Percentiles rank a stretch among this genome's conserved stretches.
phyloP scores from a whole-genome alignment of 2,329 filamentous ascomycete species.

The Domatiomyces catenatus region DNA sequence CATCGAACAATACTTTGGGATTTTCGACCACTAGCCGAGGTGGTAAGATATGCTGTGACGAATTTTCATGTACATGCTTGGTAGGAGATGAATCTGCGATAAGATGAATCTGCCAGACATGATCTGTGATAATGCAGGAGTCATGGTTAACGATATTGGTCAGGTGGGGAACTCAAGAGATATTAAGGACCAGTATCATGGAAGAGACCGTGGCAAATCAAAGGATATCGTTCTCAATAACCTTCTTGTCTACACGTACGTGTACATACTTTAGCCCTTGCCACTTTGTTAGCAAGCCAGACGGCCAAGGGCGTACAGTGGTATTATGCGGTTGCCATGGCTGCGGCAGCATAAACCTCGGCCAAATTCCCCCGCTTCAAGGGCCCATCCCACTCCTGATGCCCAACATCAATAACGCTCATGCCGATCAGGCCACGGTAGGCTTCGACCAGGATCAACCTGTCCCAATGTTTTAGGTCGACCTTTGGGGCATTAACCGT shows the following conservation, averaged over 20 bases:
- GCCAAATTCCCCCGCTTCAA: conserved; percentile 49
- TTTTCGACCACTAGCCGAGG: conserved; percentile 6
- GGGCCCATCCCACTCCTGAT: conserved; percentile 45
- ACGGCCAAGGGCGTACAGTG: neutral
- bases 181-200: neutral
- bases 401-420: conserved; percentile 45
- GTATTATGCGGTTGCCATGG: neutral
- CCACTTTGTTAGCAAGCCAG: neutral
- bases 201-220: neutral
- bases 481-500: conserved; percentile 30
- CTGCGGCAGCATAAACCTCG: conserved; percentile 35
- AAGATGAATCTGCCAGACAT: neutral
- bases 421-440: conserved; percentile 50
- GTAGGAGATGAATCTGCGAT: neutral
- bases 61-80: neutral
- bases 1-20: conserved; percentile 64
- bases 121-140: neutral
- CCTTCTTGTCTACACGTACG: too few species aligned
- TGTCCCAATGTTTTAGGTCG: conserved; percentile 45
- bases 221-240: too few species aligned
- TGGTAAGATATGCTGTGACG: neutral
- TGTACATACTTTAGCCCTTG: neutral
- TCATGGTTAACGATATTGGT: neutral
- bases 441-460: conserved; percentile 46
- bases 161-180: neutral